Percentiles rank a stretch among this genome's conserved stretches.
Conservation (phyloP, 2,329 filamentous ascomycete species). For the Triangularia verruculosa region DNA sequence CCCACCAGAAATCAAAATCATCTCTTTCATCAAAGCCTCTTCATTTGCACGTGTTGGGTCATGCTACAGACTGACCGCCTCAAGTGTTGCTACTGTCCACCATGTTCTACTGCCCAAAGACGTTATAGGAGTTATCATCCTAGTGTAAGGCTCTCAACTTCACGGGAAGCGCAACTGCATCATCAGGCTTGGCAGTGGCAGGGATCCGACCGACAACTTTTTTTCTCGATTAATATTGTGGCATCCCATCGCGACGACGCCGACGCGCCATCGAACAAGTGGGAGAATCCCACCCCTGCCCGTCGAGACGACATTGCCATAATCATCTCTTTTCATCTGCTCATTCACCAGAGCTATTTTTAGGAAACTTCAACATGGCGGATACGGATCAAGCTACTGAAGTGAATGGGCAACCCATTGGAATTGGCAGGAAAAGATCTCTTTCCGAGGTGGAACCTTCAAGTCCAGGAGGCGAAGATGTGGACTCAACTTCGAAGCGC, state of each 20-base stretch:
- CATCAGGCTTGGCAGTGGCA: not conserved
- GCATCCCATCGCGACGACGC: not conserved
- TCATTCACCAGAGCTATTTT: not conserved
- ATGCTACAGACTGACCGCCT: not conserved
- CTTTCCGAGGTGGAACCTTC: conserved; percentile 2
- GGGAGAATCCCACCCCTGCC: not conserved
- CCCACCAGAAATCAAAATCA: not conserved
- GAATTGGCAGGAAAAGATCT: not conserved
- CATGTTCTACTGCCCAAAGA: too few species aligned
- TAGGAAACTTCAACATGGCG: not conserved
- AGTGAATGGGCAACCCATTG: not conserved
- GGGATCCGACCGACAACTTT: not conserved
- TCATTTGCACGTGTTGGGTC: not conserved
- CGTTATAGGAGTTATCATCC: too few species aligned
- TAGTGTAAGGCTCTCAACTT: too few species aligned
- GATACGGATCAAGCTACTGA: not conserved
- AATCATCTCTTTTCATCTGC: not conserved
- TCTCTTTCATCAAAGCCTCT: not conserved
- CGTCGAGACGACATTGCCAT: not conserved
- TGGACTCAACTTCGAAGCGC: not conserved
- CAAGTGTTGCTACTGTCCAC: too few species aligned
- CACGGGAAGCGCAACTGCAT: not conserved
- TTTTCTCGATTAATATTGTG: not conserved
- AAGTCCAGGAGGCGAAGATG: not conserved
- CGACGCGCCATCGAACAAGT: not conserved